Percentiles rank a stretch among this genome's conserved stretches.
Conservation (phyloP, 148 eudicot genomes). For the Polygonum aviculare region DNA sequence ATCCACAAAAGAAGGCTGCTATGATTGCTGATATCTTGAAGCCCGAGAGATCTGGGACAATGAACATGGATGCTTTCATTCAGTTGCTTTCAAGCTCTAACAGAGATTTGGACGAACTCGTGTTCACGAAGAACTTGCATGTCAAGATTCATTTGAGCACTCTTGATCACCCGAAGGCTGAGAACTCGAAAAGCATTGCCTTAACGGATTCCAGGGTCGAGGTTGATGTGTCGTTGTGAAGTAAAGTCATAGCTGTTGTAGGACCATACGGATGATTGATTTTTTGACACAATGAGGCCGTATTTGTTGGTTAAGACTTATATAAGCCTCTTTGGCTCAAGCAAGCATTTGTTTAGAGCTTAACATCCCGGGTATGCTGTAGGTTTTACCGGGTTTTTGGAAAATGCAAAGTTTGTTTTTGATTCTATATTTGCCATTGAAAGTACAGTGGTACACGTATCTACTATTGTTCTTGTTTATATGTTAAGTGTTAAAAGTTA, state of each 20-base stretch:
- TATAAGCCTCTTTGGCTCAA: not conserved
- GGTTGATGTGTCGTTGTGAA: slow-evolving; percentile 46
- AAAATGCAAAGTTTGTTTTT: not conserved
- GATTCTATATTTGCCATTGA: not conserved
- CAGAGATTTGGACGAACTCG: slow-evolving; percentile 44
- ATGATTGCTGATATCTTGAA: slow-evolving; percentile 48
- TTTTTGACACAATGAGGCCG: not conserved
- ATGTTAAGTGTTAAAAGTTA: too few species aligned
- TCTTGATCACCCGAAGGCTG: slow-evolving; percentile 57
- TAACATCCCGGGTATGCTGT: not conserved
- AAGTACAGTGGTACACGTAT: not conserved
- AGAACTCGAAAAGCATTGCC: slow-evolving; percentile 39
- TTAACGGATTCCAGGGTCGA: slow-evolving; percentile 59
- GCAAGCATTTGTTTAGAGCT: not conserved
- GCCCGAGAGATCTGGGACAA: slow-evolving; percentile 18
- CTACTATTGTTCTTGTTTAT: too few species aligned
- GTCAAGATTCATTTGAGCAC: slow-evolving; percentile 53
- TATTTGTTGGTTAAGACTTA: not conserved
- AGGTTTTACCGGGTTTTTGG: not conserved
- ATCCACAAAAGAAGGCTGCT: slow-evolving; percentile 38
- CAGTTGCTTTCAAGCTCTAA: slow-evolving; percentile 34
- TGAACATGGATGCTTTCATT: slow-evolving; percentile 27
- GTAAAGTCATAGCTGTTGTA: not conserved
- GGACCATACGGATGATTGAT: not conserved
- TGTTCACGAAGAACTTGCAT: slow-evolving; percentile 55